Base-by-base conservation (phyloP, 768 basidiomycete genomes). In the Agrocybe chaxingu region DNA sequence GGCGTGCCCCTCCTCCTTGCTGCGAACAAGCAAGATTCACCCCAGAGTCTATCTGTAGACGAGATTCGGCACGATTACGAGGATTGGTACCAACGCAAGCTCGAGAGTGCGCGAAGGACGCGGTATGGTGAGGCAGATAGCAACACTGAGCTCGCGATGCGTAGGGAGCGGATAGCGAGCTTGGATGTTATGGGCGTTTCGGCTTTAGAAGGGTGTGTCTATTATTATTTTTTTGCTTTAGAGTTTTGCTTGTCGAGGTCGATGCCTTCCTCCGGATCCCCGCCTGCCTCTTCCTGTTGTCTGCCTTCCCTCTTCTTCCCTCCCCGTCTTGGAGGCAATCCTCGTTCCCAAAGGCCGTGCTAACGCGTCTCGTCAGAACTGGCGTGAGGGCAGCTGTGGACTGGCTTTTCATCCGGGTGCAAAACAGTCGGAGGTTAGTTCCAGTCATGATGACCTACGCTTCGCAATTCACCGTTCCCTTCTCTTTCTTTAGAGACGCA, bases 1-100 rank as follows among this genome's bases (percentile, higher is more conserved):
- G 87, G 87, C 45, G 81, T 98, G 1, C 97, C 96, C 0, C 77
- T 97, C 2, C 76, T 99, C 5, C 82, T 99, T 8, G 78, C 98
- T 12, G 97, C 95, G 24, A 98, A 98, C 72, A 98, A 99, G 66
- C 96, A 98, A 66, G 97, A 98, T 58, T 82, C 79, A 3, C 85
- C 87, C 0, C 67, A 74, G 12, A 87, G 87, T 57, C 74, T 98
- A 31, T 88, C 91, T 0, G 90, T 94, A 0, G 86, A 92, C 45
- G 92, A 98, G 54, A 94, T 99, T 42, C 73, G 94, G 16, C 87
- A 93, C 53, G 84, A 89, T 65, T 92, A 92, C 53, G 89, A 92
- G 65, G 85, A 85, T 42, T 93, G 92, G 89, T 80, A 89, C 62
- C 85, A 89, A 60, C 76, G 81, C 42, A 84, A 85, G 63, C 71